Evolutionary conservation across 2,329 filamentous ascomycete species (phyloP), one percentile per base, ranked within the genome.

Genomic region (Diplocarpon rosae): DNA sequence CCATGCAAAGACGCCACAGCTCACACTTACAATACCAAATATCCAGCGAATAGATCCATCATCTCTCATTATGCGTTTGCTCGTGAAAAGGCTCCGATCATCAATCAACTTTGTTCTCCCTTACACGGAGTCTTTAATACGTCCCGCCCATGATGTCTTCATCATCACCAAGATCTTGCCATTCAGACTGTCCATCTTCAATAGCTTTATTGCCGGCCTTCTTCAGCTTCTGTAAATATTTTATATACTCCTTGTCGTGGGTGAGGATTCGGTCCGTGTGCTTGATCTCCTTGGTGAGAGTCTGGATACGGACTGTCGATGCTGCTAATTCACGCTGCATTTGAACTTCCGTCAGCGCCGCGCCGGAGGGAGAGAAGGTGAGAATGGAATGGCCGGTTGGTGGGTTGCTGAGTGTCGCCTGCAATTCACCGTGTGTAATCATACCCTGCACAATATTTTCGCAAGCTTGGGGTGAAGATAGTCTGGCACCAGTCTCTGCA

Each of bases 171-270:
- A 29, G 11, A 32, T 58, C 56, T 30, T 32, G 30, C n/a, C 16
- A 10, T 24, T 46, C 36, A 24, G 45, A 42, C 20, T 52, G 51
- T 4, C 14, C 37, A n/a, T 20, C 43, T 27, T 17, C 35, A 30
- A 48, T 53, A 5, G 13, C 20, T 13, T 42, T 43, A 35, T 52
- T 55, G 17, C n/a, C 8, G 30, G 11, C 29, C 33, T 46, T 46
- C 48, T 53, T 57, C 20, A 70, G 68, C 53, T 71, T 71, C 33
- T 75, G 67, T 15, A 49, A 39, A 29, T 48, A 53, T 40, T 67
- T 70, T 5, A 78, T 62, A 52, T 77, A 80, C 16, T 79, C 74
- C 49, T 69, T 72, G 55, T 69, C 73, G n/a, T 69, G 65, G 37
- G 65, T 69, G 8, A 82, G 63, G 20, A 75, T 69, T 43, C 73